Conservation (phyloP, 495 filamentous ascomycete genomes). For the Penicillium longicatenatum region DNA sequence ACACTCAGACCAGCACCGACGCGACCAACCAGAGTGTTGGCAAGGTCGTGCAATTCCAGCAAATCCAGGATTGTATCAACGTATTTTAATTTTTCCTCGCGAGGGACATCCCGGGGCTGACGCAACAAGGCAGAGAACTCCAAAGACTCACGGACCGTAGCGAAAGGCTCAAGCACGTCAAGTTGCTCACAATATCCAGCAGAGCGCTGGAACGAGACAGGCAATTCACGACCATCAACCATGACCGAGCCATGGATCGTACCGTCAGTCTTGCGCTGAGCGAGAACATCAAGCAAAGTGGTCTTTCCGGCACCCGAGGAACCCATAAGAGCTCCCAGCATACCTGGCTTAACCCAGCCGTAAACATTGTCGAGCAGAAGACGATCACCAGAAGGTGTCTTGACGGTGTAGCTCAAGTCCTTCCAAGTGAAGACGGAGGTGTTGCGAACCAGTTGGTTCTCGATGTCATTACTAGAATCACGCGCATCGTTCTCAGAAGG, state of each 20-base stretch:
- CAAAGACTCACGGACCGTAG: conserved; percentile 65
- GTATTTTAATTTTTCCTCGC: conserved; percentile 61
- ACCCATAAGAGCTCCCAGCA: conserved; percentile 73
- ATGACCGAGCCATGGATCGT: conserved; percentile 84
- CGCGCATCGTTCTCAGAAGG: conserved; percentile 17
- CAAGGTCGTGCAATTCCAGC: conserved; percentile 59
- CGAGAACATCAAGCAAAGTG: conserved; percentile 55
- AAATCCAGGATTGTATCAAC: conserved; percentile 60
- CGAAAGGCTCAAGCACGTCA: conserved; percentile 60
- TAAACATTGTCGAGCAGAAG: conserved; percentile 73
- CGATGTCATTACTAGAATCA: conserved; percentile 10
- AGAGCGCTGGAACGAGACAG: conserved; percentile 77
- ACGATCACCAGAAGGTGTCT: conserved; percentile 42
- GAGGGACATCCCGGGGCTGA: conserved; percentile 50
- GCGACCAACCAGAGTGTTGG: conserved; percentile 55
- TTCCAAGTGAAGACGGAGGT: conserved; percentile 63
- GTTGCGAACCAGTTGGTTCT: conserved; percentile 42
- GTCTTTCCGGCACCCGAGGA: conserved; percentile 67
- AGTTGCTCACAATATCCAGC: conserved; percentile 63
- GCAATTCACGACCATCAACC: conserved; percentile 76
- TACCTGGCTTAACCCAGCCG: conserved; percentile 89
- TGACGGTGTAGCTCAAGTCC: conserved; percentile 57
- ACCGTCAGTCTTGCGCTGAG: conserved; percentile 79
- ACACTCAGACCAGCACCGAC: conserved; percentile 55
- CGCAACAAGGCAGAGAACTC: conserved; percentile 60